Evolutionary conservation across 805 yeast genomes (phyloP).

Genomic region (Spathaspora hagerdaliae): DNA sequence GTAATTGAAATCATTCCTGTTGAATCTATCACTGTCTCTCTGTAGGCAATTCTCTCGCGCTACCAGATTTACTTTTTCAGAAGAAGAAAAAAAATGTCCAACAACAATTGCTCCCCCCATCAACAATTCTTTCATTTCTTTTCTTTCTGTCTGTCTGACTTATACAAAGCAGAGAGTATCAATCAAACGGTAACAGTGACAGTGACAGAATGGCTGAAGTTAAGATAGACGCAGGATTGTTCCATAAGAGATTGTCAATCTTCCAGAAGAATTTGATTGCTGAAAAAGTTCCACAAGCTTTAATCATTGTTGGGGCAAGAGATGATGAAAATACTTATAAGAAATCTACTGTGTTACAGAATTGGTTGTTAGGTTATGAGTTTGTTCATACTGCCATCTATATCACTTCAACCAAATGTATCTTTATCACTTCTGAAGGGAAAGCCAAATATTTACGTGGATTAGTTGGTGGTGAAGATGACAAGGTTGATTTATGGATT

Average conservation of each 20-base stretch:
- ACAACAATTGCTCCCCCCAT: no score
- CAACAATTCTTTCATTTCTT: no score
- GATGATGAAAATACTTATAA: conserved; percentile 88
- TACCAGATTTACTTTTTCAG: no score
- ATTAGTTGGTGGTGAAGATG: conserved; percentile 41
- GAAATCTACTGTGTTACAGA: conserved; percentile 80
- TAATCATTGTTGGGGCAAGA: conserved; percentile 78
- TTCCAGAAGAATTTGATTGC: conserved; percentile 30
- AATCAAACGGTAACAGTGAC: no score
- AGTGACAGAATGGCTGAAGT: conserved; percentile 52
- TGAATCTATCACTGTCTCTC: no score
- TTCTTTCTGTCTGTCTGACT: no score
- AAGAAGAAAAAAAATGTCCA: no score
- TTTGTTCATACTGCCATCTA: conserved; percentile 86
- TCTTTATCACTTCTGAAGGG: conserved; percentile 74
- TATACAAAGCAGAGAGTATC: no score
- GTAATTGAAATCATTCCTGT: no score
- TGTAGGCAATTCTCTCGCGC: no score
- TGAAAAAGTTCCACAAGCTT: conserved; percentile 21
- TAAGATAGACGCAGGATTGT: conserved; percentile 47
- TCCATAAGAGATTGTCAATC: conserved; percentile 48
- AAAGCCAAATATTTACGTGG: conserved; percentile 77
- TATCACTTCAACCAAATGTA: conserved; percentile 54
- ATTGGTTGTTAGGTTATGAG: conserved; percentile 92
- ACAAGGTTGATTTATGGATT: conserved; percentile 50